Percentiles rank a stretch among this genome's conserved stretches.
These are phyloP conservation scores for Tripterygium wilfordii DNA, from an alignment of 177 flowering plant species.

Conservation along the genomic window DNA sequence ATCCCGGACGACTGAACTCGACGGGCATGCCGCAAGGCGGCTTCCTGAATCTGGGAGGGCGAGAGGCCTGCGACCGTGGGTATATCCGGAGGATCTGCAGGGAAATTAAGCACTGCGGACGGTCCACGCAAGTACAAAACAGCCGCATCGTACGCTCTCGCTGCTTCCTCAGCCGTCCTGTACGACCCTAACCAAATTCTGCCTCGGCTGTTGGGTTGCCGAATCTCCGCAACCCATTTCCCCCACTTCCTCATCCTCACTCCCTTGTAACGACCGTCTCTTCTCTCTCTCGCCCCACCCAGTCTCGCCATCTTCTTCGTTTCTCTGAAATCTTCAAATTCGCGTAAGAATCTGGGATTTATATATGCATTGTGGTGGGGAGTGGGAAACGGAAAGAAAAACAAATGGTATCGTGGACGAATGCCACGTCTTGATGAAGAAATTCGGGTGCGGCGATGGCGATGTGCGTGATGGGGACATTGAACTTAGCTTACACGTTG, in stretches of 20 bases:
- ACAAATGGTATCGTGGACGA: no score
- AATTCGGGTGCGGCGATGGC: no score
- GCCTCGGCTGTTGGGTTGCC: conserved; percentile 54
- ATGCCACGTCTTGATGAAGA: no score
- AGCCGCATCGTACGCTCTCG: conserved; percentile 64
- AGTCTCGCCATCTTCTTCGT: no score
- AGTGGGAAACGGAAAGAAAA: no score
- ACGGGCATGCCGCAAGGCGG: conserved; percentile 29
- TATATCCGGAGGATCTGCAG: conserved; percentile 30
- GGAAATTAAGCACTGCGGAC: conserved; percentile 49
- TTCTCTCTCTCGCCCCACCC: neutral
- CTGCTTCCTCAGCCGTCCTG: conserved; percentile 37
- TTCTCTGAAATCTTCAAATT: no score
- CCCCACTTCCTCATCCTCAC: conserved; percentile 69
- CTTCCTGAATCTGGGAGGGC: conserved; percentile 34
- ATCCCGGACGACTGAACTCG: conserved; percentile 2
- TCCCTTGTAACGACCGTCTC: conserved; percentile 29
- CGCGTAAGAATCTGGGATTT: no score
- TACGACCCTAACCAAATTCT: conserved; percentile 67
- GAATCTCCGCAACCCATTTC: conserved; percentile 57
- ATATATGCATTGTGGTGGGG: no score
- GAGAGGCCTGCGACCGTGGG: conserved; percentile 19
- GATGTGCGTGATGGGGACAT: no score
- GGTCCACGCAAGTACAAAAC: conserved; percentile 48
- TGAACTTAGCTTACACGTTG: no score